Evolutionary conservation across 192 early-diverging fungal species (phyloP).

Genomic region (Rhizoclosmatium sp.): DNA sequence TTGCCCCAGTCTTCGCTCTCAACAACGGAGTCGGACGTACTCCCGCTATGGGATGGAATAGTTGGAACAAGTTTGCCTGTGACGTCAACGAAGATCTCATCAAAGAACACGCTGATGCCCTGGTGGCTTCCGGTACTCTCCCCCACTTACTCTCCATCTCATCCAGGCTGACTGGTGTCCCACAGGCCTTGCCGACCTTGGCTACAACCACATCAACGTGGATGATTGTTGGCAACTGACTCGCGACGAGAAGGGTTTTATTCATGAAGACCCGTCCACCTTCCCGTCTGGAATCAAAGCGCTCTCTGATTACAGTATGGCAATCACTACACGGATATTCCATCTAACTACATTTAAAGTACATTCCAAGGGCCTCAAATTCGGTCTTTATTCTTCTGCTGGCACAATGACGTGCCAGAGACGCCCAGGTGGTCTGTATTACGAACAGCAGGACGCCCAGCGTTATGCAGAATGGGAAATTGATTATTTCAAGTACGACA

Average conservation of each 20-base stretch:
- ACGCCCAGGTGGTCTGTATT: conserved; percentile 55
- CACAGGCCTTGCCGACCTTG: conserved; percentile 44
- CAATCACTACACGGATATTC: neutral
- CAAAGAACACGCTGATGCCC: conserved; percentile 55
- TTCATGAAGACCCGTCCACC: conserved; percentile 46
- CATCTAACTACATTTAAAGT: conserved; percentile 25
- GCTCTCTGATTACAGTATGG: conserved; percentile 50
- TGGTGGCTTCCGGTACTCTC: conserved; percentile 42
- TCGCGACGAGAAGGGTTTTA: conserved; percentile 38
- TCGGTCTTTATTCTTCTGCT: conserved; percentile 54
- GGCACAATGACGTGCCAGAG: conserved; percentile 61
- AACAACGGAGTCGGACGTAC: conserved; percentile 45
- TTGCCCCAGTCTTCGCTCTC: conserved; percentile 5
- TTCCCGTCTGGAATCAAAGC: conserved; percentile 65
- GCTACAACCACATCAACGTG: conserved; percentile 65
- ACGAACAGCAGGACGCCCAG: conserved; percentile 57
- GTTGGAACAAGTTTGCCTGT: conserved; percentile 64
- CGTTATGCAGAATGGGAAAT: conserved; percentile 63
- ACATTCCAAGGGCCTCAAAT: conserved; percentile 56
- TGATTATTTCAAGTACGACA: conserved; percentile 72
- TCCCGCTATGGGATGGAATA: conserved; percentile 64
- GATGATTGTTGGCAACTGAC: conserved; percentile 67
- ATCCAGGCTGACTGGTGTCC: neutral
- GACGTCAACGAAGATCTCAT: conserved; percentile 60
- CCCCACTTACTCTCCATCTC: neutral